phyloP scores from a whole-genome alignment of 768 basidiomycete genomes.

The Podaxis mareebaensis region DNA sequence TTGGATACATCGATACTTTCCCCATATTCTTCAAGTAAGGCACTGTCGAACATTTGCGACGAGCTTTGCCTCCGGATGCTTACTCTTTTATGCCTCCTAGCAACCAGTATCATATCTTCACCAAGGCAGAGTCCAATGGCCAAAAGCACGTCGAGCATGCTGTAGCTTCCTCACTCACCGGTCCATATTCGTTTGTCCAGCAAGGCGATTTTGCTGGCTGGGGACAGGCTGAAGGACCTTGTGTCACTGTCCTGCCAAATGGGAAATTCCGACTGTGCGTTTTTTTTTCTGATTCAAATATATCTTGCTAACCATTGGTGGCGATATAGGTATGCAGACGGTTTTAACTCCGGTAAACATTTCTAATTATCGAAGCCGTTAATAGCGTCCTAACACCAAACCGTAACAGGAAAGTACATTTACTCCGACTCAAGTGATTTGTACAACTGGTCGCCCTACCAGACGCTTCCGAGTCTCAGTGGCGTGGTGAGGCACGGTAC shows the following conservation, averaged over 20 bases:
- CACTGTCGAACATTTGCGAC: no score
- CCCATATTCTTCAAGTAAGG: conserved; percentile 34
- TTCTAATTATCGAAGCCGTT: background rate
- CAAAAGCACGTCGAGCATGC: conserved; percentile 34
- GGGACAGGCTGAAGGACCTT: conserved; percentile 35
- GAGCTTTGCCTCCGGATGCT: background rate
- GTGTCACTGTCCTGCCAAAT: conserved; percentile 31
- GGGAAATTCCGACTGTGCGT: conserved; percentile 33
- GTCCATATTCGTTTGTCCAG: conserved; percentile 34
- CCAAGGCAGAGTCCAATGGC: conserved; percentile 34
- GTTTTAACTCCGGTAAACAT: conserved; percentile 28
- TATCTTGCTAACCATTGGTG: background rate
- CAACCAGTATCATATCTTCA: conserved; percentile 34
- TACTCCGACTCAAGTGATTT: conserved; percentile 36
- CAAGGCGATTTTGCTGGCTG: conserved; percentile 36
- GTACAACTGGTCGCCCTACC: conserved; percentile 31
- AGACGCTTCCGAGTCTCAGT: conserved; percentile 30
- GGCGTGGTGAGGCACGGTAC: conserved; percentile 34
- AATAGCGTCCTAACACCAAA: background rate
- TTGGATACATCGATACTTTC: conserved; percentile 38
- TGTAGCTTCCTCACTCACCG: conserved; percentile 31
- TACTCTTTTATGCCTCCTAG: conserved; percentile 16
- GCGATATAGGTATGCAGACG: conserved; percentile 29
- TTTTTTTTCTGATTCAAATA: background rate
- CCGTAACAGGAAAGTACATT: conserved; percentile 31